These are phyloP conservation scores for Ceratobasidium papillatum DNA, from an alignment of 1,284 basidiomycete genomes.

Conservation along the genomic window DNA sequence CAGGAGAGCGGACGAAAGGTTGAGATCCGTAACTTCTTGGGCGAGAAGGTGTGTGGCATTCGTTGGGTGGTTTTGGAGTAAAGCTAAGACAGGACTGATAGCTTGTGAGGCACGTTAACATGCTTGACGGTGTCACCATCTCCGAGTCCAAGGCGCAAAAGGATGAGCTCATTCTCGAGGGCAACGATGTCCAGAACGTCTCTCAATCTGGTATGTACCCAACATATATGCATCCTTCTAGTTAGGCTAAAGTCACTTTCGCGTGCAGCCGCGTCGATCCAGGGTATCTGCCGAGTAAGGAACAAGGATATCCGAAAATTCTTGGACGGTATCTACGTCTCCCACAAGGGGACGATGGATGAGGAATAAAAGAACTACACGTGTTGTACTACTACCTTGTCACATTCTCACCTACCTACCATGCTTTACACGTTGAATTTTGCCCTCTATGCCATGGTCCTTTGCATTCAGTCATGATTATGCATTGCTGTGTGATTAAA, in stretches of 20 bases:
- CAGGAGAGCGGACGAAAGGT: conserved; percentile 79
- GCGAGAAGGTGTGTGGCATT: conserved; percentile 77
- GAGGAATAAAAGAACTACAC: conserved; percentile 22
- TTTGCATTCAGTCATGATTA: conserved; percentile 26
- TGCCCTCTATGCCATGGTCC: conserved; percentile 34
- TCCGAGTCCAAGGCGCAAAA: conserved; percentile 94
- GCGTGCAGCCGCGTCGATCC: conserved; percentile 85
- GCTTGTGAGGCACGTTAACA: conserved; percentile 91
- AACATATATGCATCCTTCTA: conserved; percentile 5
- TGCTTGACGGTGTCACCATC: conserved; percentile 91
- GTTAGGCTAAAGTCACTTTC: neutral
- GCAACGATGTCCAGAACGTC: conserved; percentile 94
- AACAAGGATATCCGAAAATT: conserved; percentile 98
- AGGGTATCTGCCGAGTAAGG: conserved; percentile 91
- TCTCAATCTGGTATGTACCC: conserved; percentile 82
- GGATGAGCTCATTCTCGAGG: conserved; percentile 93
- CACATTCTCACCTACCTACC: conserved; percentile 22
- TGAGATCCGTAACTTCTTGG: conserved; percentile 99
- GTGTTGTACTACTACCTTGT: conserved; percentile 38
- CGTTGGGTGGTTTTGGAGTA: neutral
- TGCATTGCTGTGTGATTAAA: conserved; percentile 11
- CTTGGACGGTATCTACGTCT: conserved; percentile 78
- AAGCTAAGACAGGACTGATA: conserved; percentile 50
- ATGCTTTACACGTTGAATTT: conserved; percentile 39
- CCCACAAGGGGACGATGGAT: conserved; percentile 63